Evolutionary conservation across 345 rosid genomes (phyloP).

Genomic region (Aegle marmelos): DNA sequence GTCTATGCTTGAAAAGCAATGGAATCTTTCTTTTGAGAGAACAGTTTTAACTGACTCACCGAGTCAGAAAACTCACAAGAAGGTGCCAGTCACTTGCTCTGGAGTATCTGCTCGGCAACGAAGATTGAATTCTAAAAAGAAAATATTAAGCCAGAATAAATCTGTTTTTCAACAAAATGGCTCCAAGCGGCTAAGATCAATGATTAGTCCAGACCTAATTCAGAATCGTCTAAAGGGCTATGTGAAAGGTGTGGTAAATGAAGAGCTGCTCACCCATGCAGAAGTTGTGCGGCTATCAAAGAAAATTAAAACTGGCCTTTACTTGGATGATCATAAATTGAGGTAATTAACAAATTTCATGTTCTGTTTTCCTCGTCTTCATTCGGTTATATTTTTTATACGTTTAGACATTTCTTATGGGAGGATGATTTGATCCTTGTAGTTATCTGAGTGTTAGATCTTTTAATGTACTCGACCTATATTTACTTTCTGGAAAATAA

Average conservation of each 20-base stretch:
- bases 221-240: constrained; percentile 67
- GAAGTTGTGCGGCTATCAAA: constrained; percentile 81
- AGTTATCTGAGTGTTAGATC: not conserved
- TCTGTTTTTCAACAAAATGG: constrained; percentile 24
- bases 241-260: constrained; percentile 71
- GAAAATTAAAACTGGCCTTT: constrained; percentile 73
- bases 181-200: constrained; percentile 39
- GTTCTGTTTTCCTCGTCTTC: not conserved
- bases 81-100: constrained; percentile 59
- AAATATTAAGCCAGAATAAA: constrained; percentile 31
- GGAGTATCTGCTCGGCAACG: constrained; percentile 82
- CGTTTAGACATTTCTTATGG: not conserved
- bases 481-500: not conserved
- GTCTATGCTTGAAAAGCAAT: constrained; percentile 88
- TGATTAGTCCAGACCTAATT: constrained; percentile 53
- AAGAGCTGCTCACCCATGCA: constrained; percentile 66
- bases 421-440: not conserved
- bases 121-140: constrained; percentile 55
- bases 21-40: constrained; percentile 82
- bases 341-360: constrained; percentile 41
- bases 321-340: constrained; percentile 70
- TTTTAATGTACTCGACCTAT: not conserved
- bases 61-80: constrained; percentile 31
- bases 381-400: not conserved
- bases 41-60: constrained; percentile 31